phyloP scores from a whole-genome alignment of 208 protist species.

The Leptomonas pyrrhocoris region DNA sequence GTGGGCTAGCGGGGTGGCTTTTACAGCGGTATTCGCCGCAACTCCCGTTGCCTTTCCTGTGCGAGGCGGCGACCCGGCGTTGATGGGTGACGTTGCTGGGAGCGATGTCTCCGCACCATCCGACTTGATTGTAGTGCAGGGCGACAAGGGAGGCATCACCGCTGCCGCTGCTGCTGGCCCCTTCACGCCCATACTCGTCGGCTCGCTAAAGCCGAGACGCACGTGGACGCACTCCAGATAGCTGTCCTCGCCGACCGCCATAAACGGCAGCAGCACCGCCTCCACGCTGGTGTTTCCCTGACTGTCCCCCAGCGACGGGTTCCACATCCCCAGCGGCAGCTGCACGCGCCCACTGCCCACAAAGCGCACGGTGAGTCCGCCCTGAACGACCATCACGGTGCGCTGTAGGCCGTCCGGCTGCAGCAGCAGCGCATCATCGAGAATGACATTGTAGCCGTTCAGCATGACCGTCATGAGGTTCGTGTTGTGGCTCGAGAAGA shows the following conservation, averaged over 20 bases:
- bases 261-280: constrained; percentile 62
- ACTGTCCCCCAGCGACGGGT: constrained; percentile 24
- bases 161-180: background rate
- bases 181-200: background rate
- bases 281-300: constrained; percentile 43
- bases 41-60: background rate
- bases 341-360: constrained; percentile 51
- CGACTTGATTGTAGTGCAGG: background rate
- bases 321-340: constrained; percentile 49
- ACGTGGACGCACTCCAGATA: constrained; percentile 64
- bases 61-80: background rate
- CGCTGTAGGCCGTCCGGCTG: constrained; percentile 31
- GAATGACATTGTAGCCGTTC: constrained; percentile 52
- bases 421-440: constrained; percentile 43
- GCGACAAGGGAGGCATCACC: background rate
- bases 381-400: constrained; percentile 69
- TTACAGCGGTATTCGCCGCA: background rate
- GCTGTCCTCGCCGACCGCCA: constrained; percentile 77
- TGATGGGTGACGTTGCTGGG: background rate
- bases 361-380: constrained; percentile 72
- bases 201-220: constrained; percentile 49
- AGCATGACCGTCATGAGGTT: constrained; percentile 80
- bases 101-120: background rate
- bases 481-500: constrained; percentile 63
- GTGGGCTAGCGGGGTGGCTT: constrained; percentile 8